phyloP scores from a whole-genome alignment of 202 grass and related monocot species.

The Alloteropsis angusta region DNA sequence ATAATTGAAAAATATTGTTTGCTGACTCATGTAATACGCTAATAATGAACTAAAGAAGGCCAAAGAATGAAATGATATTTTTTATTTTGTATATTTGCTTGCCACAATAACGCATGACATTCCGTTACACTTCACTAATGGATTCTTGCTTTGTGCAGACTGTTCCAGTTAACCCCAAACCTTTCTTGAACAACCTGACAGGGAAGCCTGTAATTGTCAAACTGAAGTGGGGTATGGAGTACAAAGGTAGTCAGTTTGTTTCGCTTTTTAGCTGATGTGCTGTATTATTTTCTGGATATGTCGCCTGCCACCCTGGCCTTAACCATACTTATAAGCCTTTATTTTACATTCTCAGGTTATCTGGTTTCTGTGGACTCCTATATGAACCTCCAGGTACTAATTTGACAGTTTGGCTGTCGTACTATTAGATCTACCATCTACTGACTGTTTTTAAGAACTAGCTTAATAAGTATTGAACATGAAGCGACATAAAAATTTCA shows the following conservation, averaged over 20 bases:
- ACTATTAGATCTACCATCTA: not conserved
- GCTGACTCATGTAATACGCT: not conserved
- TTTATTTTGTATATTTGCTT: not conserved
- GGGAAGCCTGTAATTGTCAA: conserved; percentile 91
- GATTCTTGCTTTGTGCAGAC: conserved; percentile 32
- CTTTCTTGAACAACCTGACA: conserved; percentile 93
- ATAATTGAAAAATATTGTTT: not conserved
- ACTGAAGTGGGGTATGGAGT: conserved; percentile 98
- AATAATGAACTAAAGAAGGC: not conserved
- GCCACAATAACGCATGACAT: not conserved
- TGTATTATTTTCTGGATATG: conserved; percentile 8
- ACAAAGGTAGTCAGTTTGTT: conserved; percentile 58
- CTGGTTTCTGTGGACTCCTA: conserved; percentile 85
- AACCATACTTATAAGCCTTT: not conserved
- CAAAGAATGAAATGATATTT: not conserved
- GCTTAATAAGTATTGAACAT: not conserved
- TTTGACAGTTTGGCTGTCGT: not conserved
- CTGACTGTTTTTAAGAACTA: not conserved
- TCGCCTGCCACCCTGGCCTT: not conserved
- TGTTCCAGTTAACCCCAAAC: conserved; percentile 93
- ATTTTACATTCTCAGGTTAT: conserved; percentile 39
- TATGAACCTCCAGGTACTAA: conserved; percentile 78
- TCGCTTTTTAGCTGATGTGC: not conserved
- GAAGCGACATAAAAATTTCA: not conserved
- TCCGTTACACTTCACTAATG: not conserved